Base-by-base conservation (phyloP, 331 rosid species). In the Dryas integrifolia region DNA sequence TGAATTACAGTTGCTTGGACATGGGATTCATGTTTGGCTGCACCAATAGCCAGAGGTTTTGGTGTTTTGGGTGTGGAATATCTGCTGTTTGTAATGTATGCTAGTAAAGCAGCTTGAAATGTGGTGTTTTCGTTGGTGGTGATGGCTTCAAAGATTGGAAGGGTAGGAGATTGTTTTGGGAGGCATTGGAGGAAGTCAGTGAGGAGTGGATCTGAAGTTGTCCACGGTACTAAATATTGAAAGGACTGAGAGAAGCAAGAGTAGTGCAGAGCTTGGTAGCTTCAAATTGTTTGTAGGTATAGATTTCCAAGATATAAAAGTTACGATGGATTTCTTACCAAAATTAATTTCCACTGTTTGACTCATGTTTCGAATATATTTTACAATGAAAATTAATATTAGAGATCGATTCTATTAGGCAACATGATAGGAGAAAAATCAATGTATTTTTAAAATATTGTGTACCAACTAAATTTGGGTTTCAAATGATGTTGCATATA, bases 11-110 rank as follows among this genome's bases (percentile, higher is more conserved):
- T 50, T 7, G 72, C 72, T 49, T 67, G 72, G 46, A 67, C 58
- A 47, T 65, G 70, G 14, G 70, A 45, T 8, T 65, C 57, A 30
- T n/a, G 45, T 16, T 14, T 24, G 15, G 68, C 58, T 7, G 68
- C 45, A 9, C 59, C 58, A 21, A 72, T 59, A 48, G 44, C 46
- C 46, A 46, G 24, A 4, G 75, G 77, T 72, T 72, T 61, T 24
- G 69, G 60, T 16, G 35, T 72, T 5, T 69, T 47, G 5, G 69
- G 69, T 9, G 52, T 47, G 7, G 50, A 72, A 26, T 46, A 45
- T 9, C 60, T 35, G 44, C 13, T 4, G 65, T 59, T 59, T 39
- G 21, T 35, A 59, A 59, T 59, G 16, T 59, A 59, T 59, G 46
- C 65, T 45, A 38, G 18, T 16, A 59, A 59, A 35, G 38, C 65